These are phyloP conservation scores for Aspergillus haitiensis DNA, from an alignment of 495 filamentous ascomycete species.

Conservation along the genomic window DNA sequence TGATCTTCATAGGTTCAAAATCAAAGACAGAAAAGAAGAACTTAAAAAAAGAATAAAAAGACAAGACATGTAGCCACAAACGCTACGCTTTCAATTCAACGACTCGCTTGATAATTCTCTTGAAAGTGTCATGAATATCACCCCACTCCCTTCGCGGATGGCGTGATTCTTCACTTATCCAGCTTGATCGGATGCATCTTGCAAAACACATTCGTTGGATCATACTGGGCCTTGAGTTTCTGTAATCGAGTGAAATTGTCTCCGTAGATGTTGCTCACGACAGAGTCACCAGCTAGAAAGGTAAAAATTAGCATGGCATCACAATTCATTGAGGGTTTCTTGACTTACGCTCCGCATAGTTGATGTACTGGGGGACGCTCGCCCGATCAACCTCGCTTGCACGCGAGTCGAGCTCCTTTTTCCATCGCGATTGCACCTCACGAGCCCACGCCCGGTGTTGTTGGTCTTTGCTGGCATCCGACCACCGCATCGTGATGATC, in stretches of 20 bases:
- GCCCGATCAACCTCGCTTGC: background rate
- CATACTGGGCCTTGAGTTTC: slow-evolving; percentile 53
- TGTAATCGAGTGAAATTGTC: slow-evolving; percentile 46
- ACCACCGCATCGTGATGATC: slow-evolving; percentile 35
- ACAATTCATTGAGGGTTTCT: background rate
- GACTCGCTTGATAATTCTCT: too few species aligned
- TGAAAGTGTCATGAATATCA: too few species aligned
- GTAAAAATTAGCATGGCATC: slow-evolving; percentile 8
- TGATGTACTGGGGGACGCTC: slow-evolving; percentile 43
- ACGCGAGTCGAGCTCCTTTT: slow-evolving; percentile 24
- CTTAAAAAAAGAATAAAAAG: too few species aligned
- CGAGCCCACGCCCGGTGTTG: slow-evolving; percentile 34
- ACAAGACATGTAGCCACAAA: too few species aligned
- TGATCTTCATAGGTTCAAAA: too few species aligned
- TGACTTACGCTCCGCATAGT: slow-evolving; percentile 46
- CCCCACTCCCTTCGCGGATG: too few species aligned
- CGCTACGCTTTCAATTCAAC: too few species aligned
- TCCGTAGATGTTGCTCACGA: slow-evolving; percentile 43
- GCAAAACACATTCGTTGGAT: slow-evolving; percentile 56
- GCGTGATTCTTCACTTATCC: background rate
- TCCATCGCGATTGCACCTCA: slow-evolving; percentile 33
- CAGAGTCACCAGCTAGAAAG: slow-evolving; percentile 33
- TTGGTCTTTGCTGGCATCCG: slow-evolving; percentile 31
- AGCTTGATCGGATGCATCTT: slow-evolving; percentile 36
- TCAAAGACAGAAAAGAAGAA: too few species aligned